These are phyloP conservation scores for Favolaschia claudopus DNA, from an alignment of 768 basidiomycete genomes.

Conservation along the genomic window DNA sequence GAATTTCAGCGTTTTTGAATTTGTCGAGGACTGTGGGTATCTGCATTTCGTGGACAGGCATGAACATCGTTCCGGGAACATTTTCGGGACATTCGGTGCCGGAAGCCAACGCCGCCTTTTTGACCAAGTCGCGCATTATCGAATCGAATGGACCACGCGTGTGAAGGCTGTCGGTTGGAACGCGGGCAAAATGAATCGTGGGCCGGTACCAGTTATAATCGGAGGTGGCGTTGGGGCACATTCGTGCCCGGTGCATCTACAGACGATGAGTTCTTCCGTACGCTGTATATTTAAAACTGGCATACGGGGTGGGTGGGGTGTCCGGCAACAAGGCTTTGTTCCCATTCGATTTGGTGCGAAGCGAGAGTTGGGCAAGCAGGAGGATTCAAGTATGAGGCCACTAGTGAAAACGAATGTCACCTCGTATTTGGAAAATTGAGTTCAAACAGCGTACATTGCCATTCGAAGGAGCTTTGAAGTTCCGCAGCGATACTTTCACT, in stretches of 20 bases:
- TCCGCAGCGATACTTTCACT: constrained; percentile 48
- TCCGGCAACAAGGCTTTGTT: constrained; percentile 64
- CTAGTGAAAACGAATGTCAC: constrained; percentile 32
- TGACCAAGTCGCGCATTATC: constrained; percentile 40
- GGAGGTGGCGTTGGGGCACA: constrained; percentile 40
- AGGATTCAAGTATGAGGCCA: constrained; percentile 47
- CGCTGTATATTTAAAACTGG: neutral
- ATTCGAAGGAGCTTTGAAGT: constrained; percentile 50
- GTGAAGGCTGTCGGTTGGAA: constrained; percentile 46
- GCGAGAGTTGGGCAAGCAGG: constrained; percentile 49
- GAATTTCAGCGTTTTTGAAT: constrained; percentile 49
- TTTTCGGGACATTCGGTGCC: constrained; percentile 36
- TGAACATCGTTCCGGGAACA: constrained; percentile 39
- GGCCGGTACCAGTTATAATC: constrained; percentile 65
- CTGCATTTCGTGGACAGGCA: constrained; percentile 66
- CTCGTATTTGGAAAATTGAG: neutral
- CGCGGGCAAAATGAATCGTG: constrained; percentile 54
- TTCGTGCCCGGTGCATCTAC: constrained; percentile 65
- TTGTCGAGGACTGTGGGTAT: constrained; percentile 50
- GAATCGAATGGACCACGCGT: constrained; percentile 53
- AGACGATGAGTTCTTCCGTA: neutral
- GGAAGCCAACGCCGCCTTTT: constrained; percentile 40
- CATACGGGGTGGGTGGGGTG: constrained; percentile 67
- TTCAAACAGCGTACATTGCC: constrained; percentile 47
- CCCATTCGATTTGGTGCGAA: constrained; percentile 59